Evolutionary conservation across 2,329 filamentous ascomycete genomes (phyloP).

Genomic region (Chaetoscypha palmicola): DNA sequence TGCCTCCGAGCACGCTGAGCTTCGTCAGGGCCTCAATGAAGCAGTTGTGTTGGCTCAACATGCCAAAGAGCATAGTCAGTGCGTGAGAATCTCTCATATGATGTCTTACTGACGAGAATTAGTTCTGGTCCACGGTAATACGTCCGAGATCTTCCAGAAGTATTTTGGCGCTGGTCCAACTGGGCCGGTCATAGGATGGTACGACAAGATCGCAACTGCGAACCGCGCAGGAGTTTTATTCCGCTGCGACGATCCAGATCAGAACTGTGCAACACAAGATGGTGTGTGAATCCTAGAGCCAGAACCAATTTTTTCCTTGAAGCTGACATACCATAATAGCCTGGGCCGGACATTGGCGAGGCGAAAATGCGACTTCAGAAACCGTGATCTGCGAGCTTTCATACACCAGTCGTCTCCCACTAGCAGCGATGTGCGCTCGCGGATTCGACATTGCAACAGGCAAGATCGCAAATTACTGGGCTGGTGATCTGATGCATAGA

Average conservation of each 20-base stretch:
- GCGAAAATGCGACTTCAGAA: conserved; percentile 55
- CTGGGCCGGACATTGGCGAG: conserved; percentile 64
- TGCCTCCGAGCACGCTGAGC: conserved; percentile 48
- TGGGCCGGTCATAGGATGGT: conserved; percentile 54
- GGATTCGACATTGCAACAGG: conserved; percentile 55
- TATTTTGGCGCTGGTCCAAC: conserved; percentile 59
- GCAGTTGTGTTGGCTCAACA: conserved; percentile 50
- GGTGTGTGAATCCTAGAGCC: no score
- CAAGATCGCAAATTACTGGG: conserved; percentile 56
- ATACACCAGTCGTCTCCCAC: conserved; percentile 48
- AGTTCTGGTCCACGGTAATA: conserved; percentile 36
- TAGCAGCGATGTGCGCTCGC: conserved; percentile 52
- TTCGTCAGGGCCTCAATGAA: conserved; percentile 51
- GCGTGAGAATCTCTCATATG: neutral
- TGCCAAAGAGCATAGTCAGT: conserved; percentile 49
- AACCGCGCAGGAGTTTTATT: conserved; percentile 53
- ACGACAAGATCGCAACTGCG: conserved; percentile 50
- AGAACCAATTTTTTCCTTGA: no score
- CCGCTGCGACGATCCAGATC: conserved; percentile 62
- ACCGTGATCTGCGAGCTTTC: conserved; percentile 64
- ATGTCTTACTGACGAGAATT: neutral
- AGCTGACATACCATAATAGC: no score
- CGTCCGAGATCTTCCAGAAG: conserved; percentile 53
- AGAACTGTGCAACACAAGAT: conserved; percentile 49
- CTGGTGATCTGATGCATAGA: conserved; percentile 59